A percentile compares a stretch with the other conserved stretches of the same genome.
Evolutionary conservation across 1,284 basidiomycete species (phyloP).

Genomic region (Ganoderma multipileum): DNA sequence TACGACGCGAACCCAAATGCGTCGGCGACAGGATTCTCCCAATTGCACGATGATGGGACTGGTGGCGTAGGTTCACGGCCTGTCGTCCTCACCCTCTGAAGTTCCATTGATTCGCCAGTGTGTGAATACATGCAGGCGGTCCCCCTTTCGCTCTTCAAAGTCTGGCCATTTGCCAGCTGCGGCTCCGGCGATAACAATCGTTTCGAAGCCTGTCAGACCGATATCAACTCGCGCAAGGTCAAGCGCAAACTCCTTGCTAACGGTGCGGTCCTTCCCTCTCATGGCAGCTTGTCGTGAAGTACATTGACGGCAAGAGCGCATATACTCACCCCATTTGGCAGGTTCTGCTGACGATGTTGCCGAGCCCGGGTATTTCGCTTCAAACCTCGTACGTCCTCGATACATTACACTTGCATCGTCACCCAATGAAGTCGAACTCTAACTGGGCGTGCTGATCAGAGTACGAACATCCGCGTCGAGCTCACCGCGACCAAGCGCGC

Average conservation of each 20-base stretch:
- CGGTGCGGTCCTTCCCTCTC: conserved; percentile 41
- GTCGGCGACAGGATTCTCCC: conserved; percentile 66
- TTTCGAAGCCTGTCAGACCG: conserved; percentile 58
- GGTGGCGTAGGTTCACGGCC: conserved; percentile 51
- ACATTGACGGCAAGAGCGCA: background rate
- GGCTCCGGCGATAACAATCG: conserved; percentile 37
- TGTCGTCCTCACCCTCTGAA: background rate
- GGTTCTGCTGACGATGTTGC: conserved; percentile 65
- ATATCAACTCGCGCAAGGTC: conserved; percentile 51
- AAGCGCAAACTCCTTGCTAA: conserved; percentile 51
- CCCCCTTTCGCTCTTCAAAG: conserved; percentile 67
- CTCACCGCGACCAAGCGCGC: conserved; percentile 62
- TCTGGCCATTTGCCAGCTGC: conserved; percentile 60
- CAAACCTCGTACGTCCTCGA: conserved; percentile 52
- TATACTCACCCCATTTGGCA: conserved; percentile 28
- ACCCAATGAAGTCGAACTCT: background rate
- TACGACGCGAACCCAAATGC: conserved; percentile 55
- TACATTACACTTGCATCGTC: background rate
- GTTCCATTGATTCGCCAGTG: background rate
- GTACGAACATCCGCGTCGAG: conserved; percentile 62
- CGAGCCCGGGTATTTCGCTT: conserved; percentile 68
- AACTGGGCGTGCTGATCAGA: conserved; percentile 40
- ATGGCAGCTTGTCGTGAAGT: background rate
- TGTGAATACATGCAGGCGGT: conserved; percentile 45
- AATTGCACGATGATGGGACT: conserved; percentile 67